A percentile compares a stretch with the other conserved stretches of the same genome.
Conservation (phyloP, 345 rosid genomes). For the Lumnitzera racemosa region DNA sequence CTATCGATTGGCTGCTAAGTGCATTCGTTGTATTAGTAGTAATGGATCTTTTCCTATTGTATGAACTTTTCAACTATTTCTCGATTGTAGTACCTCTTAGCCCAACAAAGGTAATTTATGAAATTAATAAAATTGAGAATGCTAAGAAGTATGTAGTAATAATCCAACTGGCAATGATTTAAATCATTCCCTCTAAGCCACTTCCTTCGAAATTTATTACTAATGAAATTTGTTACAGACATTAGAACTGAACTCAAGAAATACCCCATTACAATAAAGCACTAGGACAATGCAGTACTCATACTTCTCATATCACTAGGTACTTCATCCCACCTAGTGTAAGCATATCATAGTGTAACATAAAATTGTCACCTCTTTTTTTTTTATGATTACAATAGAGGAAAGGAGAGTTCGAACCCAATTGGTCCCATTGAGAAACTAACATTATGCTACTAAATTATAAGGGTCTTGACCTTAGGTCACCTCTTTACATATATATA, state of each 20-base stretch:
- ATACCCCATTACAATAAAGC: slow-evolving; percentile 45
- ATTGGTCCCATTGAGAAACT: too few species aligned
- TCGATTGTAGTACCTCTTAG: slow-evolving; percentile 13
- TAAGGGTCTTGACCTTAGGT: too few species aligned
- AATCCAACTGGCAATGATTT: slow-evolving; percentile 33
- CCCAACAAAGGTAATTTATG: slow-evolving; percentile 28
- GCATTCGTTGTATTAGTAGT: too few species aligned
- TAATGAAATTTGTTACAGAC: slow-evolving; percentile 20
- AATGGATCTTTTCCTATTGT: too few species aligned
- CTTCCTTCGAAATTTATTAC: slow-evolving; percentile 18
- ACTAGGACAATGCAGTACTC: slow-evolving; percentile 48
- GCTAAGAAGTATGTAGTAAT: slow-evolving; percentile 34
- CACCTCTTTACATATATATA: too few species aligned
- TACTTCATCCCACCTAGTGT: slow-evolving; percentile 56
- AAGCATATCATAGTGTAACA: slow-evolving; percentile 25
- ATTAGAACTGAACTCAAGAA: slow-evolving; percentile 44
- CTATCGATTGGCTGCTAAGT: too few species aligned
- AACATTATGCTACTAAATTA: too few species aligned
- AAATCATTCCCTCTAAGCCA: slow-evolving; percentile 44
- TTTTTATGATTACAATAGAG: too few species aligned
- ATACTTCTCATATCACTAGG: slow-evolving; percentile 37
- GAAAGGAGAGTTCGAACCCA: too few species aligned
- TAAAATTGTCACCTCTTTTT: too few species aligned
- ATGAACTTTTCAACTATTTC: too few species aligned
- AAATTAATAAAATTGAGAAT: slow-evolving; percentile 42